These are phyloP conservation scores for Paraconiothyrium sp. DNA, from an alignment of 2,329 filamentous ascomycete species.

Conservation along the genomic window DNA sequence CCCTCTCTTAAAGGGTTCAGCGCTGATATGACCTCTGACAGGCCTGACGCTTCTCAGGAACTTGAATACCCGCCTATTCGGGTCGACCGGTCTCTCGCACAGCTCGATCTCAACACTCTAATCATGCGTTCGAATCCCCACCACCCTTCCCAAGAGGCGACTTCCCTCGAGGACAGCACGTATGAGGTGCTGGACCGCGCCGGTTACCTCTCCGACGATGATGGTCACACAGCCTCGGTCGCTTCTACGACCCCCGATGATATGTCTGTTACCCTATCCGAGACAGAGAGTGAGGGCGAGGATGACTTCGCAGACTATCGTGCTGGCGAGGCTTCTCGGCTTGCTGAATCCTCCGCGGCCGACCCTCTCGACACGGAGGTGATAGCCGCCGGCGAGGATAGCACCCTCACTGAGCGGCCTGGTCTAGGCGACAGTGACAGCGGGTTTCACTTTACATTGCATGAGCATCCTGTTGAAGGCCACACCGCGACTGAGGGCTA, in stretches of 20 bases:
- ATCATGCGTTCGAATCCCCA: slow-evolving; percentile 47
- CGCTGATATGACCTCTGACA: slow-evolving; percentile 45
- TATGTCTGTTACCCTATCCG: slow-evolving; percentile 39
- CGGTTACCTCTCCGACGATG: slow-evolving; percentile 48
- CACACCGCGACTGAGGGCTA: slow-evolving; percentile 24
- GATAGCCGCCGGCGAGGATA: slow-evolving; percentile 34
- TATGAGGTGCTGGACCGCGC: slow-evolving; percentile 43
- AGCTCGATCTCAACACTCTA: slow-evolving; percentile 44
- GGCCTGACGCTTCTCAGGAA: slow-evolving; percentile 36
- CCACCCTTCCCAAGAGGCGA: slow-evolving; percentile 36
- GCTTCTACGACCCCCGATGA: slow-evolving; percentile 49
- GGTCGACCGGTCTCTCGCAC: slow-evolving; percentile 41
- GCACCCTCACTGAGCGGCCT: slow-evolving; percentile 41
- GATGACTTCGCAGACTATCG: slow-evolving; percentile 30
- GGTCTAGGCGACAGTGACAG: slow-evolving; percentile 35
- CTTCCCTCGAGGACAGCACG: slow-evolving; percentile 48
- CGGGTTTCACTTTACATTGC: slow-evolving; percentile 32
- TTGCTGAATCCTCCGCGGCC: slow-evolving; percentile 16
- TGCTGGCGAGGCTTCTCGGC: slow-evolving; percentile 32
- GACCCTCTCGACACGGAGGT: slow-evolving; percentile 30
- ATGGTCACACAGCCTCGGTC: slow-evolving; percentile 49
- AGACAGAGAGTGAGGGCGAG: slow-evolving; percentile 44
- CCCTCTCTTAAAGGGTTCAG: slow-evolving; percentile 20
- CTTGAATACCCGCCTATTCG: slow-evolving; percentile 44
- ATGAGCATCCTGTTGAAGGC: slow-evolving; percentile 33